phyloP scores from a whole-genome alignment of 306 rosid genomes.

The Prunus kanzakura region DNA sequence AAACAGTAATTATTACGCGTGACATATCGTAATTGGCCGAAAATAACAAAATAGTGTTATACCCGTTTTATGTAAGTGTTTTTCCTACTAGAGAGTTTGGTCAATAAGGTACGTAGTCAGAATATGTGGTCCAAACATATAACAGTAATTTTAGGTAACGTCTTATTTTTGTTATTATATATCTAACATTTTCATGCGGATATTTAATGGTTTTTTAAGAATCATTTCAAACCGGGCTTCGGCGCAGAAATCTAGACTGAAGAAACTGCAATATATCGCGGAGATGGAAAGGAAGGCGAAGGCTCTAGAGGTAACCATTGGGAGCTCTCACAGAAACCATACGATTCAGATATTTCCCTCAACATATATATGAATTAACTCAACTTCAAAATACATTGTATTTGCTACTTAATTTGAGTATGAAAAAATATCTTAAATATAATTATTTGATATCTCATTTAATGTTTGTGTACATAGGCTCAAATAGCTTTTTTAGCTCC shows the following conservation, averaged over 20 bases:
- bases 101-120: too few species aligned
- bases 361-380: background rate
- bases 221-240: constrained; percentile 24
- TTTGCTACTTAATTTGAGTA: background rate
- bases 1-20: rapidly evolving
- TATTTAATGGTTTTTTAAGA: background rate
- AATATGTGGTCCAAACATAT: too few species aligned
- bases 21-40: rapidly evolving
- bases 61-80: too few species aligned
- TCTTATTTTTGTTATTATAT: background rate
- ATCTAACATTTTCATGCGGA: background rate
- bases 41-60: rapidly evolving
- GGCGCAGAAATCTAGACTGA: constrained; percentile 26
- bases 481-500: constrained; percentile 30
- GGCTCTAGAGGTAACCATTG: constrained; percentile 32
- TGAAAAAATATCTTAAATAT: background rate
- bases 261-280: constrained; percentile 25
- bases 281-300: constrained; percentile 29
- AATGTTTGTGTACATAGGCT: constrained; percentile 13
- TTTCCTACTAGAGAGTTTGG: too few species aligned
- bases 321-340: background rate
- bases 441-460: background rate
- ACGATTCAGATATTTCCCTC: background rate
- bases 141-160: too few species aligned
- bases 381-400: background rate